Evolutionary conservation across 768 basidiomycete species (phyloP), one percentile per base, ranked within the genome.

Genomic region (Termitomyces sp.): DNA sequence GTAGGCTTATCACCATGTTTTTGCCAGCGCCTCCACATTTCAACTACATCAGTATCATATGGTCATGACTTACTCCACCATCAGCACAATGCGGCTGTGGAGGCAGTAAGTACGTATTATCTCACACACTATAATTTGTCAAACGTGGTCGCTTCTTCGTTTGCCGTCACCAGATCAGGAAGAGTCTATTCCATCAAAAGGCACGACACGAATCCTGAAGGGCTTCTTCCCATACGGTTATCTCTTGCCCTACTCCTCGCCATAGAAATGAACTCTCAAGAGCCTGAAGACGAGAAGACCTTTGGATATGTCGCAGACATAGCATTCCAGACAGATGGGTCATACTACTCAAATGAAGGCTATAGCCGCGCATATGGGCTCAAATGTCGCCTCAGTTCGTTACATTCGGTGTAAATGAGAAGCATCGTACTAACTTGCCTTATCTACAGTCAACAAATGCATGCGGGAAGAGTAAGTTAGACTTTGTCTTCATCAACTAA

Each of bases 401-500:
- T 20, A 22, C 41, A 7, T 48, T 29, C 16, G 13, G 22, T 16
- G 18, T 22, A 8, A 9, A 16, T 8, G 14, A 16, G 41, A 14
- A 43, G 7, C 42, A 24, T 24, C 4, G 5, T 24, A 18, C 34
- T 43, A 4, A 46, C 18, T 5, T 20, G 27, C 7, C 16, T 50
- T 10, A 12, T 18, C 9, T 7, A 18, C 24, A 79, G 78, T 79
- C 56, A 79, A 79, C 63, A 69, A 70, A 57, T 76, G 75, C 60
- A 61, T 79, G 64, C 77, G 78, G 64, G 71, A 77, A 43, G 78
- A 79, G 77, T 78, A 34, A 13, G 71, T 1, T 5, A 13, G 13
- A 5, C 12, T 22, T 16, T 31, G 31, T 29, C 14, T 13, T 31
- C 34, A 43, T 24, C 22, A 1, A 32, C 24, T 24, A 43, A 49